Percentiles rank a stretch among this genome's conserved stretches.
These are phyloP conservation scores for Pulveroboletus sp. DNA, from an alignment of 768 basidiomycete genomes.

Conservation along the genomic window DNA sequence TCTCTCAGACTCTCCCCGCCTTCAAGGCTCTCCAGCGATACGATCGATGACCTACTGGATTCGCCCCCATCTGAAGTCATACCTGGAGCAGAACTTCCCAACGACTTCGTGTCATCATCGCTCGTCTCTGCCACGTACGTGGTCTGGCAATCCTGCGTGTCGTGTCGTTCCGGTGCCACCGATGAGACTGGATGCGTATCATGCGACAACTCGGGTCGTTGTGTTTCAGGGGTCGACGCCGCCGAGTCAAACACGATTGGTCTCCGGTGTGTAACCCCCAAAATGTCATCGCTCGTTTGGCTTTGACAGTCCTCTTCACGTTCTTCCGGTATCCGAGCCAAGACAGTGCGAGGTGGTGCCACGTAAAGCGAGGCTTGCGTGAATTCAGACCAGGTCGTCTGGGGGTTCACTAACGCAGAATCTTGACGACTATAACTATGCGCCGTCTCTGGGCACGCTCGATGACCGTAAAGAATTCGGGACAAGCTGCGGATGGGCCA, in stretches of 20 bases:
- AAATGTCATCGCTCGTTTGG: constrained; percentile 15
- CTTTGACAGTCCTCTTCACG: constrained; percentile 23
- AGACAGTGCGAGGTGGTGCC: constrained; percentile 15
- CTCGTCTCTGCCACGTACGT: neutral
- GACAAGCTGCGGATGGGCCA: constrained; percentile 24
- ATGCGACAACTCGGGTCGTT: neutral
- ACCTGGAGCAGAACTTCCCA: constrained; percentile 21
- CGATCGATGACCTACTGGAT: constrained; percentile 22
- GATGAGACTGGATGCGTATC: neutral
- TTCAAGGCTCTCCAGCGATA: constrained; percentile 24
- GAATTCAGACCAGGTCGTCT: constrained; percentile 33
- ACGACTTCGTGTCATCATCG: constrained; percentile 18
- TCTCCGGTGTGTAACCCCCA: constrained; percentile 12
- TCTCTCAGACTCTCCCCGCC: constrained; percentile 19
- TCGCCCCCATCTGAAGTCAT: constrained; percentile 24
- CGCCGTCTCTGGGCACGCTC: constrained; percentile 3
- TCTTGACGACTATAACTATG: neutral
- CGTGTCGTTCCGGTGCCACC: neutral
- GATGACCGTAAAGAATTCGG: constrained; percentile 7
- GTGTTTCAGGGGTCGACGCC: neutral
- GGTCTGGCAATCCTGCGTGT: neutral
- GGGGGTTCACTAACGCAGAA: constrained; percentile 1
- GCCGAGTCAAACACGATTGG: constrained; percentile 10
- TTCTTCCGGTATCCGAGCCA: constrained; percentile 31
- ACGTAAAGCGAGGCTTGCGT: constrained; percentile 18